Evolutionary conservation across 2,329 filamentous ascomycete species (phyloP).

Genomic region (Trichoderma koningiopsis): DNA sequence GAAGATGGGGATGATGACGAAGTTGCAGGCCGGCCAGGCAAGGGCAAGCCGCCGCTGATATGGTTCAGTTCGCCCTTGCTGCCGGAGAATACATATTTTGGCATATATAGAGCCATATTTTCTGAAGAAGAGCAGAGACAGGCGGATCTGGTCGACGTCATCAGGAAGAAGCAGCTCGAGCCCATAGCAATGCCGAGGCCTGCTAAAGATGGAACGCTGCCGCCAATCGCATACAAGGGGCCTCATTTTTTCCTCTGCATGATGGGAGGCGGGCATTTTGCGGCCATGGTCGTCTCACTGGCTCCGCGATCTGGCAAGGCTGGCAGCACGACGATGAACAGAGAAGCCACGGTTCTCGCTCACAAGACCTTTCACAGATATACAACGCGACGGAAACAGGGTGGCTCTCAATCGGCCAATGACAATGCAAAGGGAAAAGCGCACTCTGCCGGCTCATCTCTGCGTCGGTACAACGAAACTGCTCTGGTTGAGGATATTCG

Average conservation of each 20-base stretch:
- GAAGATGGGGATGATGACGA: slow-evolving; percentile 50
- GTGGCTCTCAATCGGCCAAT: slow-evolving; percentile 90
- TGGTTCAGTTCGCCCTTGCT: slow-evolving; percentile 82
- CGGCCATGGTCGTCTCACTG: slow-evolving; percentile 90
- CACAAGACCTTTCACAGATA: slow-evolving; percentile 99
- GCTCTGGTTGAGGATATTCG: slow-evolving; percentile 88
- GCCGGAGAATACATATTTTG: slow-evolving; percentile 77
- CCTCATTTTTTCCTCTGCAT: slow-evolving; percentile 96
- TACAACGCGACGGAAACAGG: slow-evolving; percentile 93
- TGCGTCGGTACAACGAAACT: slow-evolving; percentile 92
- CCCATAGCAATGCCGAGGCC: slow-evolving; percentile 59
- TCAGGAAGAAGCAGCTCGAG: slow-evolving; percentile 76
- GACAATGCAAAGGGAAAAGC: slow-evolving; percentile 93
- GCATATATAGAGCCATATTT: slow-evolving; percentile 83
- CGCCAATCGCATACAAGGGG: slow-evolving; percentile 61
- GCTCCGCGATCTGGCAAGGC: slow-evolving; percentile 76
- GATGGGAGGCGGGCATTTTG: slow-evolving; percentile 97
- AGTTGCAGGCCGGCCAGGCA: slow-evolving; percentile 50
- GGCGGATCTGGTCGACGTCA: slow-evolving; percentile 62
- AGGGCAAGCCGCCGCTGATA: slow-evolving; percentile 72
- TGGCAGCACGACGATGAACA: slow-evolving; percentile 65
- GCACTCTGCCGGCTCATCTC: slow-evolving; percentile 86
- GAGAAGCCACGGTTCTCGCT: slow-evolving; percentile 83
- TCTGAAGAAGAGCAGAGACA: slow-evolving; percentile 68
- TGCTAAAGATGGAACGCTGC: slow-evolving; percentile 59